A percentile compares a stretch with the other conserved stretches of the same genome.
These are phyloP conservation scores for Trichophyton mentagrophytes DNA, from an alignment of 2,329 filamentous ascomycete genomes.

Conservation along the genomic window DNA sequence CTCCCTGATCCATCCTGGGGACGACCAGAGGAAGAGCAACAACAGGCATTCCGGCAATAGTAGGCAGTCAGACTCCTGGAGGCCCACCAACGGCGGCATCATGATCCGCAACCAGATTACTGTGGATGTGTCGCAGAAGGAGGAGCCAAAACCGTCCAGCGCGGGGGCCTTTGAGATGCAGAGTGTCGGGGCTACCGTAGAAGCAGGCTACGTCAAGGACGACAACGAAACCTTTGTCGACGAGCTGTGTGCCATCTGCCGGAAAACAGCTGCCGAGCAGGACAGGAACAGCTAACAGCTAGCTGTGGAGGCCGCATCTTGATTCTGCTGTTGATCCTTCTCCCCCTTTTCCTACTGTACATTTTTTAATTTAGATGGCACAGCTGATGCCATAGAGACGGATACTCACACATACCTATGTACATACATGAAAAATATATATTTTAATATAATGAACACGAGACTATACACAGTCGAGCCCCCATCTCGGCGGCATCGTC, in stretches of 20 bases:
- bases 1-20: conserved; percentile 14
- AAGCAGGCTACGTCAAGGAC: conserved; percentile 8
- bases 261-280: background rate
- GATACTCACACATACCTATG: too few relatives aligned
- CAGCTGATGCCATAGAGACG: background rate
- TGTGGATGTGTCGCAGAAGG: conserved; percentile 34
- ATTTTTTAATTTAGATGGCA: background rate
- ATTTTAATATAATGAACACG: background rate
- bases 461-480: background rate
- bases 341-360: background rate
- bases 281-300: background rate
- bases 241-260: conserved; percentile 12
- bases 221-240: conserved; percentile 12
- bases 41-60: too few relatives aligned
- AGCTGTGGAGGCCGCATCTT: background rate
- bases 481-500: too few relatives aligned
- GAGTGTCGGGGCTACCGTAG: conserved; percentile 9
- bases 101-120: conserved; percentile 51
- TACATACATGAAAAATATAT: background rate
- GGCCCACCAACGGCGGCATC: conserved; percentile 40
- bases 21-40: conserved; percentile 8
- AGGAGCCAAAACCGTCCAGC: conserved; percentile 6
- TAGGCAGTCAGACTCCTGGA: background rate
- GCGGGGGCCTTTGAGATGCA: conserved; percentile 11
- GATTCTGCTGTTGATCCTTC: background rate